Evolutionary conservation across 2,329 filamentous ascomycete species (phyloP).

Genomic region (Cladosporium sp.): DNA sequence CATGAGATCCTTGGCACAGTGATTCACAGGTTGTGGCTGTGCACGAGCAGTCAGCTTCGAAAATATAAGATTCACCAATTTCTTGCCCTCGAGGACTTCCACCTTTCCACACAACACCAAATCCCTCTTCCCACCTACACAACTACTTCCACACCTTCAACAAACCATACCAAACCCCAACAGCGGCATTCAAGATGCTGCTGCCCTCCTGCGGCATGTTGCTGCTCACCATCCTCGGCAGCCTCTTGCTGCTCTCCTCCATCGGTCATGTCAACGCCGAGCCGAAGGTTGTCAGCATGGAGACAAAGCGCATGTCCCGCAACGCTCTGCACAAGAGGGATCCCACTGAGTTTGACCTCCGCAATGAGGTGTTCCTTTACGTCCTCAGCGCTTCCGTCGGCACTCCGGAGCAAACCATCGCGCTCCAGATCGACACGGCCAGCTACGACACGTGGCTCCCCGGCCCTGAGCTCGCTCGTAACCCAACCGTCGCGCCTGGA

Average conservation of each 20-base stretch:
- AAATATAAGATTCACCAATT: background rate
- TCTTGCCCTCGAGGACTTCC: background rate
- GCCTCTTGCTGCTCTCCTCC: background rate
- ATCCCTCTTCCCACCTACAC: background rate
- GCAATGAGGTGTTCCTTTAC: too few relatives aligned
- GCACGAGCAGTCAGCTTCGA: background rate
- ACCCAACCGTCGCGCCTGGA: too few relatives aligned
- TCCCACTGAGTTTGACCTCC: too few relatives aligned
- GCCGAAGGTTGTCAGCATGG: background rate
- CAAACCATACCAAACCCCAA: background rate
- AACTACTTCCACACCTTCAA: background rate
- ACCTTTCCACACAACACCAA: background rate
- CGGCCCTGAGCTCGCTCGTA: too few relatives aligned
- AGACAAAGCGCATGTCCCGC: background rate
- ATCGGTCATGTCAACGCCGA: background rate
- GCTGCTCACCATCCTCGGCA: conserved; percentile 1
- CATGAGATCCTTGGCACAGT: background rate
- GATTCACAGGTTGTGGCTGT: background rate
- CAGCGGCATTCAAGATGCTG: background rate
- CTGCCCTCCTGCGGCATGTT: background rate
- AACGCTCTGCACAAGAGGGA: background rate
- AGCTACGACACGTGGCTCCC: too few relatives aligned
- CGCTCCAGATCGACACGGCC: too few relatives aligned
- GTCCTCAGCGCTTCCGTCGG: too few relatives aligned
- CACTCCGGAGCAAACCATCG: too few relatives aligned